These are phyloP conservation scores for Aureobasidium sp. DNA, from an alignment of 2,329 filamentous ascomycete genomes.

Conservation along the genomic window DNA sequence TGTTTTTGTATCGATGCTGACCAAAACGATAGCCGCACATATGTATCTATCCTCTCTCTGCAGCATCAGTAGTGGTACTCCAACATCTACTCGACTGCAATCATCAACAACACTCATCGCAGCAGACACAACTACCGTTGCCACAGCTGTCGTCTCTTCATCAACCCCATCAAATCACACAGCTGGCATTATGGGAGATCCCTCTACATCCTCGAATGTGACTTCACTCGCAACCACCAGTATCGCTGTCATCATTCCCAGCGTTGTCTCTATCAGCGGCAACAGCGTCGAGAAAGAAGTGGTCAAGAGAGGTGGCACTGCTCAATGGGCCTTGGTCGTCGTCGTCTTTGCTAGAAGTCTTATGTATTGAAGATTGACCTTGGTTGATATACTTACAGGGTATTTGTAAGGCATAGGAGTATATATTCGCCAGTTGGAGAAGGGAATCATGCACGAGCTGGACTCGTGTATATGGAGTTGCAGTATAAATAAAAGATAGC, in stretches of 20 bases:
- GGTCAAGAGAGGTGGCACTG: neutral
- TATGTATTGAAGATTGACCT: conserved; percentile 4
- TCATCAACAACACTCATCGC: neutral
- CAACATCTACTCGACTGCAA: neutral
- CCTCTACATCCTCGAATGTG: neutral
- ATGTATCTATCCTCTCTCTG: conserved; percentile 1
- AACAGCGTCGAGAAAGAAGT: neutral
- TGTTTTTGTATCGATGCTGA: neutral
- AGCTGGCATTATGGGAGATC: neutral
- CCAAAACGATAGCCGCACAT: neutral
- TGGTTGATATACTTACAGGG: neutral
- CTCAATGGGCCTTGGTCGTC: conserved; percentile 8
- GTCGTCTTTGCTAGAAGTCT: conserved; percentile 9
- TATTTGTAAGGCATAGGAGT: neutral
- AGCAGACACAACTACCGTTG: neutral
- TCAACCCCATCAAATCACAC: neutral
- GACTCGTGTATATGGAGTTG: neutral
- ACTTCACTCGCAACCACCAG: neutral
- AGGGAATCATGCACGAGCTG: neutral
- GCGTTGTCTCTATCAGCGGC: neutral
- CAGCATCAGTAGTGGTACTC: neutral
- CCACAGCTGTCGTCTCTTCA: neutral
- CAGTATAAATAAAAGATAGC: neutral
- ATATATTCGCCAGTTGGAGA: neutral
- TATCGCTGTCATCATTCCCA: neutral